A percentile compares a stretch with the other conserved stretches of the same genome.
Evolutionary conservation across 2,329 filamentous ascomycete genomes (phyloP).

Genomic region (Trichophyton schoenleinii): DNA sequence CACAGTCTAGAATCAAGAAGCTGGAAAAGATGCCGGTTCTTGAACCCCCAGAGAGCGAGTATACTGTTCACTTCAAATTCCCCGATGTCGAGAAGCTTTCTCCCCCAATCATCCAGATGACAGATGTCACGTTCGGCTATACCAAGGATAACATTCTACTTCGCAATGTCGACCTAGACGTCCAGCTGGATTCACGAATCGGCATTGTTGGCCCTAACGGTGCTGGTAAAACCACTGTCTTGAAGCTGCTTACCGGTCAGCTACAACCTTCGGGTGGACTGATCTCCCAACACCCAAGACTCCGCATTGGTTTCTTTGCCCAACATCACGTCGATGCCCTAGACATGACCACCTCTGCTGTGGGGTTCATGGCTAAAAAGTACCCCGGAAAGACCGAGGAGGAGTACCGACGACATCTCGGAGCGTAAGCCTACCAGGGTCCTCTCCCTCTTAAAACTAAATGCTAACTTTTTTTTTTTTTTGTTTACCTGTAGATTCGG

Average conservation of each 20-base stretch:
- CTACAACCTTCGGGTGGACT: conserved; percentile 63
- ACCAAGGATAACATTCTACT: conserved; percentile 65
- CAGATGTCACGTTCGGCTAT: conserved; percentile 83
- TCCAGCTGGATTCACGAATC: conserved; percentile 94
- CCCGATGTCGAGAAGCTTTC: conserved; percentile 96
- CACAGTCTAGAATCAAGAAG: conserved; percentile 98
- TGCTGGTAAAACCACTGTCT: conserved; percentile 94
- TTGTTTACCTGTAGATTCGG: conserved; percentile 37
- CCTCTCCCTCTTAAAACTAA: conserved; percentile 28
- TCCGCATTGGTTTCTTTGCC: conserved; percentile 91
- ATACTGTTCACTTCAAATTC: conserved; percentile 93
- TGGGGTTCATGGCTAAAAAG: conserved; percentile 88
- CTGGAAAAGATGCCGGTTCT: conserved; percentile 92
- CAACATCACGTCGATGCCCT: conserved; percentile 97
- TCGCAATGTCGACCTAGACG: conserved; percentile 79
- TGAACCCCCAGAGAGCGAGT: conserved; percentile 80
- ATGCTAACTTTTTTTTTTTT: not conserved
- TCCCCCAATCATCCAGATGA: conserved; percentile 96
- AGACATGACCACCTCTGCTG: conserved; percentile 76
- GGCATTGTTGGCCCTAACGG: conserved; percentile 99
- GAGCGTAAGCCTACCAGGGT: conserved; percentile 53
- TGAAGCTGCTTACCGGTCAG: conserved; percentile 90
- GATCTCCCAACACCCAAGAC: conserved; percentile 75
- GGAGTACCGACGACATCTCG: conserved; percentile 89
- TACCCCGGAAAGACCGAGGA: conserved; percentile 89